Evolutionary conservation across 2,329 filamentous ascomycete genomes (phyloP), one percentile per base, ranked within the genome.

Genomic region (Penicillium griseofulvum): DNA sequence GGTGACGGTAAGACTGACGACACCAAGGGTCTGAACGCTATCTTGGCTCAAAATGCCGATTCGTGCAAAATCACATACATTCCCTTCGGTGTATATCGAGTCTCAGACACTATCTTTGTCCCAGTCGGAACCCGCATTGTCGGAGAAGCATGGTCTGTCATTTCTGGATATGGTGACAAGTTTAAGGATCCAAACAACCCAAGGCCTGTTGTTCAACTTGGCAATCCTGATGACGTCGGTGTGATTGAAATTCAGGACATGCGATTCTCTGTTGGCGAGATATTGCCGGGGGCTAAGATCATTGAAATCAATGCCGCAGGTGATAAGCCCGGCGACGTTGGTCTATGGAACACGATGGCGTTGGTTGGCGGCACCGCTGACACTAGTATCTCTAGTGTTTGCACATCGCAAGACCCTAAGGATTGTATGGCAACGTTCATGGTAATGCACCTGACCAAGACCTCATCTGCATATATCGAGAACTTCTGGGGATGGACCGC

Each of bases 121-220:
- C 80, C 80, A 0, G 65, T 72, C 6, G 76, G 79, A 14, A 78
- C 80, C 2, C 75, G 77, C 2, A 78, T 86, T 34, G 73, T 82
- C 7, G 83, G 83, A 29, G 80, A 84, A 65, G 79, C 76, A 1
- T 83, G 81, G 74, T 74, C 81, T 8, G 72, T 74, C 5, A 81
- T 82, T 66, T 77, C 75, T 3, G 82, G 74, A 10, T 70, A 69
- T 3, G 83, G 83, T 2, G 55, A 65, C 55, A 75, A 71, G 43
- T 85, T 81, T 67, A 73, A 65, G 50, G 70, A 78, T 52, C 66
- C 71, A 0, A 68, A 58, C 41, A 71, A 71, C 36, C 83, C 83
- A 0, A 70, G 71, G 41, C 73, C 80, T 1, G 72, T 85, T 19
- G 68, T 84, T 11, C 70, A 75, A 62, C 75, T 87, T 4, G 84